Evolutionary conservation across 2,329 filamentous ascomycete species (phyloP), one percentile per base, ranked within the genome.

Genomic region (Penicillium aurantiogriseum): DNA sequence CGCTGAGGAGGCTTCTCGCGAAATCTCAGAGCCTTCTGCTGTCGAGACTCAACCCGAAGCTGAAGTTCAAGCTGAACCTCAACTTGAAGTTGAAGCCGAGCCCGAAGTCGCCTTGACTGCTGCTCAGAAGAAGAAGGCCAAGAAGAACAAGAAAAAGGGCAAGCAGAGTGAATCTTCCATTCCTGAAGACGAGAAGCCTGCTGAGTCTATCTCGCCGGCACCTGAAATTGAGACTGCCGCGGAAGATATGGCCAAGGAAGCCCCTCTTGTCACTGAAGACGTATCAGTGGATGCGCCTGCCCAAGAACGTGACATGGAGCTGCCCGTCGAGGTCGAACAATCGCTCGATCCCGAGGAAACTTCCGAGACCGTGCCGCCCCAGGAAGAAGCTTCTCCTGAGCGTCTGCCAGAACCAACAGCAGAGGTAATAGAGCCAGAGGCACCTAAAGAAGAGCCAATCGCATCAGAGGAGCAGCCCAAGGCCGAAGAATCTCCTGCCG

Each of bases 121-220:
- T 5, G 60, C 65, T 0, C 61, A 66, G 42, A 69, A 67, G 59
- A 74, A 69, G 56, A 77, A 74, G 58, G 67, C 66, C 17, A 77
- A 77, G 66, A 79, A 78, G 58, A 68, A 64, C 36, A 65, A 65
- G 48, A 65, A 67, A 58, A 67, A 66, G 58, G 52, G 54, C 25
- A 64, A 63, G 45, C 57, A 66, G 39, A 60, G 56, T 50, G 36
- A 60, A 31, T 52, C 56, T 46, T 61, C 58, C 13, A 19, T 59
- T 35, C 29, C 44, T 21, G 59, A 64, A 4, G 56, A 61, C 6
- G 53, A 66, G 6, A 56, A 56, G 15, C 47, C 56, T 17, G 19
- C 43, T 19, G 59, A 63, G 29, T 5, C 53, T 38, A 21, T 46
- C 52, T 51, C 51, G 23, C 23, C 42, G 27, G 29, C 42, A 8